A percentile compares a stretch with the other conserved stretches of the same genome.
Evolutionary conservation across 768 basidiomycete genomes (phyloP).

Genomic region (Hypholoma fasciculare): DNA sequence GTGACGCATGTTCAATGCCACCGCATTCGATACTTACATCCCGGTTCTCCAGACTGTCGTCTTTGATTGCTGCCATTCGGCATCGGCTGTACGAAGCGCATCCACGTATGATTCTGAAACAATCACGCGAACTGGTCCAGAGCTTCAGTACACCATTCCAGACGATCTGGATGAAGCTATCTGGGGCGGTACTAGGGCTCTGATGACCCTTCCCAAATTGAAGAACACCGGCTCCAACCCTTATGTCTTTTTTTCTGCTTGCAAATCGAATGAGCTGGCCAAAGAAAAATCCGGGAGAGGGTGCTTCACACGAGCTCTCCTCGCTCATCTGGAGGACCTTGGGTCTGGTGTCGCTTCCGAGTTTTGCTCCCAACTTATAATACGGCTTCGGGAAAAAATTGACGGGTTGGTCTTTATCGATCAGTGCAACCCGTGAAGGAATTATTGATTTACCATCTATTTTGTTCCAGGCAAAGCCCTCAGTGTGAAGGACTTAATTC

Average conservation of each 20-base stretch:
- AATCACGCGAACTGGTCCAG: too few relatives aligned
- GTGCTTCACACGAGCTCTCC: background rate
- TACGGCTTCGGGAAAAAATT: background rate
- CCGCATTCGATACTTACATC: too few relatives aligned
- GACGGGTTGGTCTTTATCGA: background rate
- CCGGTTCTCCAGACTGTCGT: conserved; percentile 10
- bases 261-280: background rate
- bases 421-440: background rate
- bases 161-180: background rate
- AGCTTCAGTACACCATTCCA: background rate
- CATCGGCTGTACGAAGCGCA: background rate
- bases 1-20: too few relatives aligned
- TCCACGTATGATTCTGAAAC: background rate
- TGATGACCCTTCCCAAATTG: background rate
- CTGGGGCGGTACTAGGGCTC: background rate
- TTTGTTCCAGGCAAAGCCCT: background rate
- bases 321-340: background rate
- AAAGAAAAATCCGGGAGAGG: background rate
- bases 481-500: background rate
- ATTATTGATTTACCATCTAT: background rate
- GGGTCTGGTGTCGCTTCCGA: background rate
- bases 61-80: conserved; percentile 18
- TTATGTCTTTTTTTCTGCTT: background rate
- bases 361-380: background rate
- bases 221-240: background rate